phyloP scores from a whole-genome alignment of 208 protist genomes.

The Trypanosoma cruzi region DNA sequence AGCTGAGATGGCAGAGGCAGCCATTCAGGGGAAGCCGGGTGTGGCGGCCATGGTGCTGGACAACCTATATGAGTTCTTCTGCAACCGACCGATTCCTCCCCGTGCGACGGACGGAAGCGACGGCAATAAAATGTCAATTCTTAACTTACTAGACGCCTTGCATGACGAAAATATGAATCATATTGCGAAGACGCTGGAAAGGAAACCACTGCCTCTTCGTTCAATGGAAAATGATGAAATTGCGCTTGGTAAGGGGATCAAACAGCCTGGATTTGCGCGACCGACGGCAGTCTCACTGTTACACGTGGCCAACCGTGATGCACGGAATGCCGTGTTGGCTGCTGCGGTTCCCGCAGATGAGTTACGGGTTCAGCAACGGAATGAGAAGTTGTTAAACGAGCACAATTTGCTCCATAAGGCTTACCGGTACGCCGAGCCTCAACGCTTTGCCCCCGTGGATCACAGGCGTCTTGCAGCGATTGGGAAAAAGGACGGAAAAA shows the following conservation, averaged over 20 bases:
- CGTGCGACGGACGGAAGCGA: not conserved
- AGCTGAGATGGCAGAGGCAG: conserved; percentile 52
- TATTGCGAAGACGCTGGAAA: not conserved
- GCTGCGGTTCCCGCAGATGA: conserved; percentile 49
- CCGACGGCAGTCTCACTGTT: conserved; percentile 65
- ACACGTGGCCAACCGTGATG: conserved; percentile 41
- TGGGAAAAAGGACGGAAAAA: conserved; percentile 1
- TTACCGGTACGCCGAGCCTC: conserved; percentile 13
- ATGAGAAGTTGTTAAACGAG: conserved; percentile 56
- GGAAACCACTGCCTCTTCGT: conserved; percentile 30
- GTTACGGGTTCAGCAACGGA: conserved; percentile 31
- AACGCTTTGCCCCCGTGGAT: conserved; percentile 23
- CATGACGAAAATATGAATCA: not conserved
- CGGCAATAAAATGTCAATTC: not conserved
- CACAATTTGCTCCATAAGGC: conserved; percentile 53
- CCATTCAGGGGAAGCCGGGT: conserved; percentile 57
- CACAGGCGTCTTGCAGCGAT: not conserved
- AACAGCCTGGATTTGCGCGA: conserved; percentile 58
- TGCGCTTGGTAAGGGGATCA: conserved; percentile 32
- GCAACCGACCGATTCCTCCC: conserved; percentile 37
- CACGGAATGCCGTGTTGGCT: conserved; percentile 34
- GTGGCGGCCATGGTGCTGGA: conserved; percentile 65
- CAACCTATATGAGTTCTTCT: conserved; percentile 85
- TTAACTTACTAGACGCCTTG: not conserved
- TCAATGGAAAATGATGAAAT: conserved; percentile 68